Conservation (phyloP, 2,329 filamentous ascomycete species). For the Tympanopsis confertula region DNA sequence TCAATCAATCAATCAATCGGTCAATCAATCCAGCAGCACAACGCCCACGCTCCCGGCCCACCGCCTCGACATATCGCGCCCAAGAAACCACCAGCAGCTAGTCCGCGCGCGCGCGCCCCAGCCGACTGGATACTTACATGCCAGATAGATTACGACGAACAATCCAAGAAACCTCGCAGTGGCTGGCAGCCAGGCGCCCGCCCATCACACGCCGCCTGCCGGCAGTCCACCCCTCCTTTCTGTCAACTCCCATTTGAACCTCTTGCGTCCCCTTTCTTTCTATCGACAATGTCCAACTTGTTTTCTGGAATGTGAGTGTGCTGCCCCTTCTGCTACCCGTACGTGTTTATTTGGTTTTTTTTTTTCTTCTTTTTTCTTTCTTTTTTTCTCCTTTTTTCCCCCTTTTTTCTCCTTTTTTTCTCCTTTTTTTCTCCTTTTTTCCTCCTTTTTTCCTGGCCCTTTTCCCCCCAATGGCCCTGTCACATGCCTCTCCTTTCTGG, state of each 20-base stretch:
- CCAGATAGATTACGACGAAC: too few relatives aligned
- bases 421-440: constrained; percentile 4
- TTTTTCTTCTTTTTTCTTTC: constrained; percentile 5
- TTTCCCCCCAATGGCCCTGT: not conserved
- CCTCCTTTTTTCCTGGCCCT: not conserved
- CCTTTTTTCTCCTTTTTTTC: constrained; percentile 4
- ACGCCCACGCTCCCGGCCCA: too few relatives aligned
- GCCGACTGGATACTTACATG: too few relatives aligned
- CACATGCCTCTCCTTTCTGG: too few relatives aligned
- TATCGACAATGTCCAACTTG: constrained; percentile 41
- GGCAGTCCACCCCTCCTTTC: not conserved
- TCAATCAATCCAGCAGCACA: too few relatives aligned
- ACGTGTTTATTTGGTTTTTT: not conserved
- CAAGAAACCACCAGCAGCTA: too few relatives aligned
- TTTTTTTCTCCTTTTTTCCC: not conserved
- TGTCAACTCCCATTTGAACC: too few relatives aligned
- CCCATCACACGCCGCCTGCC: not conserved
- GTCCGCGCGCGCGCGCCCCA: too few relatives aligned
- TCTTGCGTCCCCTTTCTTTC: constrained; percentile 3
- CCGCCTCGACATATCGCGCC: too few relatives aligned
- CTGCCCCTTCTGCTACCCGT: not conserved
- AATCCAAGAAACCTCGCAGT: too few relatives aligned
- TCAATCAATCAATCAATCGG: too few relatives aligned
- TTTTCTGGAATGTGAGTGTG: constrained; percentile 50
- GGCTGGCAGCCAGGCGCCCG: too few relatives aligned